Evolutionary conservation across 2,329 filamentous ascomycete species (phyloP), one percentile per base, ranked within the genome.

Genomic region (Fusarium sp.): DNA sequence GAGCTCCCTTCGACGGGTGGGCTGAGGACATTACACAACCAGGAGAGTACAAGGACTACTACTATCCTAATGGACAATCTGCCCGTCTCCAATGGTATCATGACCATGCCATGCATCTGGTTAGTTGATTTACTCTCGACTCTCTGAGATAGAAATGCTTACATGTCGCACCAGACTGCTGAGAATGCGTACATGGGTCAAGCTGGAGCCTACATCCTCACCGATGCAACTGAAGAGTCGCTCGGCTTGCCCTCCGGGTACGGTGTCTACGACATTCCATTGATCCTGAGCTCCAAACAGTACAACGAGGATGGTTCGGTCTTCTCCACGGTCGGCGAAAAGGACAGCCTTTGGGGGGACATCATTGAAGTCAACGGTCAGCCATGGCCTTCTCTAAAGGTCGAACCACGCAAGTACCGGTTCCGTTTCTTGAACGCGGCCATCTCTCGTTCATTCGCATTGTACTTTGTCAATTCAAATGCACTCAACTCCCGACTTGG

Each of bases 11-110:
- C n/a, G 71, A 73, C 44, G 71, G 71, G 12, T 90, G 87, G 87
- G 88, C 88, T 2, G 84, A 85, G 53, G 89, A 90, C 69, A 80
- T 83, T n/a, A 86, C 86, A 1, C 56, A 79, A 1, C 84, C 85
- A 0, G 87, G 87, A 1, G 80, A 90, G 73, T 89, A 86, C 79
- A 90, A 91, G 77, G 89, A 91, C 69, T 90, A 91, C 77, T 91
- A 90, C 77, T 91, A 89, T 72, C 88, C 89, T 11, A 91, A 91
- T 76, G 80, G 78, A 16, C 85, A 90, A 75, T 67, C 70, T 42
- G 87, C 84, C 2, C 84, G 89, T 40, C 83, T 87, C 0, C 81
- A 90, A 33, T 91, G 89, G 89, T 91, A 91, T 71, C 88, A 91
- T 72, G 87, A 86, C 69, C 82, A 83, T 64, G 81, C 83, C 16